These are phyloP conservation scores for Coemansia sp. DNA, from an alignment of 192 early-diverging fungal species.

Conservation along the genomic window DNA sequence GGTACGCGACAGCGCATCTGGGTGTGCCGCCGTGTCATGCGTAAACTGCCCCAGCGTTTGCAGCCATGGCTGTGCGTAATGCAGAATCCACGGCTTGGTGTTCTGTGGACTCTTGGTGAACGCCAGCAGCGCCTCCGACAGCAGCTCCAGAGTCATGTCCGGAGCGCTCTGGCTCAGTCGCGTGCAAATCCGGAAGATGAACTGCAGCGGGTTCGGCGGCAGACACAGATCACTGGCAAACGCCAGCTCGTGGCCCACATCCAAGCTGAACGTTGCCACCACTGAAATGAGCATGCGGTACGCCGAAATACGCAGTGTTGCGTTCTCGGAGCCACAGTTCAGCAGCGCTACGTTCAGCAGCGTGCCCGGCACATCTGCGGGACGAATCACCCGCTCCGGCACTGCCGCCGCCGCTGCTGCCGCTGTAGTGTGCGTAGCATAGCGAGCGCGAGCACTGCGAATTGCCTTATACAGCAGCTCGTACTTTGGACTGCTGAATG, in stretches of 20 bases:
- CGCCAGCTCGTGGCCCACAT: conserved; percentile 77
- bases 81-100: conserved; percentile 76
- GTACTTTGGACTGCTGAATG: conserved; percentile 72
- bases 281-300: conserved; percentile 91
- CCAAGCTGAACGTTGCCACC: conserved; percentile 77
- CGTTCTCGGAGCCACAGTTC: conserved; percentile 82
- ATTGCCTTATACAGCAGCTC: conserved; percentile 70
- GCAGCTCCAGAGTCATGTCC: conserved; percentile 84
- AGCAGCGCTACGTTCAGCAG: conserved; percentile 90
- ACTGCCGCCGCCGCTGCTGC: conserved; percentile 43
- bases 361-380: conserved; percentile 87
- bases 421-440: conserved; percentile 52
- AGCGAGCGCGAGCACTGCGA: conserved; percentile 68
- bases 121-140: conserved; percentile 81
- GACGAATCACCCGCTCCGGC: conserved; percentile 77
- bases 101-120: conserved; percentile 74
- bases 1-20: conserved; percentile 54
- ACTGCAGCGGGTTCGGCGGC: conserved; percentile 85
- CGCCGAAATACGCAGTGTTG: conserved; percentile 75
- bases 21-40: conserved; percentile 41
- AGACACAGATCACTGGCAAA: conserved; percentile 82
- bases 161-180: conserved; percentile 72
- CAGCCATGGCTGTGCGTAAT: conserved; percentile 91
- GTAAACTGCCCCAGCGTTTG: conserved; percentile 70
- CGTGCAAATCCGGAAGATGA: conserved; percentile 80